phyloP scores from a whole-genome alignment of 2,329 filamentous ascomycete species.

The Corniculantispora saksenae region DNA sequence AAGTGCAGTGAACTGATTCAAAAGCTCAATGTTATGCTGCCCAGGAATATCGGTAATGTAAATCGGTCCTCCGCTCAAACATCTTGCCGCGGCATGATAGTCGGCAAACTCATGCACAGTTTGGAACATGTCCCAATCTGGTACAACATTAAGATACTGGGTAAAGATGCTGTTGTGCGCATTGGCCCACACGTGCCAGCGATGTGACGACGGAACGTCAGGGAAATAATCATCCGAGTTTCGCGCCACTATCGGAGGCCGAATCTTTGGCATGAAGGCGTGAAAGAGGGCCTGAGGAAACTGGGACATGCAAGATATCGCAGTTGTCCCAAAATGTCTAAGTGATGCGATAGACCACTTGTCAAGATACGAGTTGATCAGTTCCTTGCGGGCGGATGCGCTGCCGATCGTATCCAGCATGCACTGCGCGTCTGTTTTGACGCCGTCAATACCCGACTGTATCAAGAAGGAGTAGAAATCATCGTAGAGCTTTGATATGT shows the following conservation, averaged over 20 bases:
- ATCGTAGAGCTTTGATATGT: slow-evolving; percentile 76
- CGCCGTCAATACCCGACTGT: slow-evolving; percentile 74
- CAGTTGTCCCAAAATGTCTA: slow-evolving; percentile 73
- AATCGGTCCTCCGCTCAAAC: slow-evolving; percentile 86
- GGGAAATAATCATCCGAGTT: slow-evolving; percentile 96
- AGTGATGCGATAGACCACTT: slow-evolving; percentile 80
- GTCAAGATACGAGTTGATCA: slow-evolving; percentile 78
- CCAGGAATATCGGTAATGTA: slow-evolving; percentile 93
- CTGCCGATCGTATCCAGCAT: slow-evolving; percentile 75
- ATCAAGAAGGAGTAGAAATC: slow-evolving; percentile 88
- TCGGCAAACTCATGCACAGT: slow-evolving; percentile 67
- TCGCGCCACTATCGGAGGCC: slow-evolving; percentile 71
- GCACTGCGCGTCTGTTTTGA: slow-evolving; percentile 93
- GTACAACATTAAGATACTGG: slow-evolving; percentile 80
- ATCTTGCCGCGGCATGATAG: slow-evolving; percentile 88
- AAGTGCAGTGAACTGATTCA: slow-evolving; percentile 77
- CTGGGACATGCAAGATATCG: slow-evolving; percentile 95
- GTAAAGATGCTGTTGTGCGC: slow-evolving; percentile 85
- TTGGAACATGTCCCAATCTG: slow-evolving; percentile 78
- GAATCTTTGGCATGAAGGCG: slow-evolving; percentile 75
- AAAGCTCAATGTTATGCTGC: slow-evolving; percentile 72
- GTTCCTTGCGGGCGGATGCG: slow-evolving; percentile 67
- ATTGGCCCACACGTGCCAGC: slow-evolving; percentile 95
- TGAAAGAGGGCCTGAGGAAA: slow-evolving; percentile 84
- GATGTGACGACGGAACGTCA: slow-evolving; percentile 73